Base-by-base conservation (phyloP, 1,284 basidiomycete species). In the Fistulinella cinereoalba region DNA sequence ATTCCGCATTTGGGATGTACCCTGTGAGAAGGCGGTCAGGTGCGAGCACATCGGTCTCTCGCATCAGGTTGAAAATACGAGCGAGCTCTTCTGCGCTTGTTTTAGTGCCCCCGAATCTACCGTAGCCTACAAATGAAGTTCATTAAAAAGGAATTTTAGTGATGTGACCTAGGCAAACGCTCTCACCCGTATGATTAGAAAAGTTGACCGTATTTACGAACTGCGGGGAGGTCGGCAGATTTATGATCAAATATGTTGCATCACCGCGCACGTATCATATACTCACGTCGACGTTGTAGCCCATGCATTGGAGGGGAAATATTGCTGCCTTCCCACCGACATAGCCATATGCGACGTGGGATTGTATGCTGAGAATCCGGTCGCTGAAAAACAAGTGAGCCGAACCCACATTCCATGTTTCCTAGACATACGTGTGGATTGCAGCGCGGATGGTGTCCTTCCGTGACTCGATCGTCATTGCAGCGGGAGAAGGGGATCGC, bases 281-380 rank as follows among this genome's bases (percentile, higher is more conserved):
- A n/a, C 76, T 80, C 80, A 92, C 92, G 72, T 99, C 96, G 33
- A 98, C 94, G 56, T 99, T 94, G 71, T 90, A 98, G 21, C 94
- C 96, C 37, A 98, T 79, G 50, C 92, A 85, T 68, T 98, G 95
- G 13, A 98, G 77, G 0, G 96, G 95, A 62, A 99, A 97, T 0
- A 92, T 88, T 0, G 96, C 96, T 3, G 95, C 92, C 77, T 95
- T 94, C 58, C 80, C 80, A 59, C 95, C 95, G n/a, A 97, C 96
- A 64, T 96, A 98, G 46, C 96, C 96, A 55, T 86, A 92, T 2
- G 89, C 83, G 48, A 98, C 96, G 60, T 99, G 96, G 1, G 89
- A 92, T 64, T 98, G 96, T 39, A 98, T 81, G 64, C 86, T 88
- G 27, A 91, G 68, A n/a, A 91, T 73, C 36, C 84, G 72, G 29